Base-by-base conservation (phyloP, 129 eudicot genomes). In the Logfia minima region DNA sequence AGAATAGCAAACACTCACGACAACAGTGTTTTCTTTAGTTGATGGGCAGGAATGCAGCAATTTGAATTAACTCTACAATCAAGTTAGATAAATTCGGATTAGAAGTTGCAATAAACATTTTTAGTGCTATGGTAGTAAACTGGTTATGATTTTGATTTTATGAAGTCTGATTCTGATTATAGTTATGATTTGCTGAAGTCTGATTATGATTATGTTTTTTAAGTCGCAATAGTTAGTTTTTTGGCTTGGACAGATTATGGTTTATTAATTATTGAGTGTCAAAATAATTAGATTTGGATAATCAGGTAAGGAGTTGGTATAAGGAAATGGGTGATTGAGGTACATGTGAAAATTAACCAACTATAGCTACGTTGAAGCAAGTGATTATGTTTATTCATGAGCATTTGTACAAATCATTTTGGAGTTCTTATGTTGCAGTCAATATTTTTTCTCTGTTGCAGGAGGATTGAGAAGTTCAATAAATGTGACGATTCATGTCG, bases 391-490 rank as follows among this genome's bases (percentile, higher is more conserved):
- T 41, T 10, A 41, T 41, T 10, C 51, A 41, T 41, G 51, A 41
- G 10, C 51, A 41, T 41, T 4, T 29, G 32, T 29, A 29, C 32
- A 29, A 29, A 29, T 2, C 32, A 0, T 29, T 29, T 2, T 10
- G 52, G 37, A 63, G 18, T 29, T 28, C 19, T 64, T 64, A 64
- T 64, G 22, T 18, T 18, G 9, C 29, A 64, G 10, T 64, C 10
- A 31, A 29, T 31, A 64, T 70, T 66, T 70, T 29, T 68, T 45
- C 24, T 83, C 6, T 18, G 39, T 31, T 58, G 71, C 59, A 84
- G 97, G 97, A 55, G 92, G 93, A 24, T 78, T 94, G 39, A 89
- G 81, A 76, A 84, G 93, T 67, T 82, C 89, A 59, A 91, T 91
- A 81, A 91, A 91, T 72, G 92, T 94, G 29, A 94, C 99, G 0